Conservation (phyloP, 1,139 yeast species). For the Sugiyamaella pinicola region DNA sequence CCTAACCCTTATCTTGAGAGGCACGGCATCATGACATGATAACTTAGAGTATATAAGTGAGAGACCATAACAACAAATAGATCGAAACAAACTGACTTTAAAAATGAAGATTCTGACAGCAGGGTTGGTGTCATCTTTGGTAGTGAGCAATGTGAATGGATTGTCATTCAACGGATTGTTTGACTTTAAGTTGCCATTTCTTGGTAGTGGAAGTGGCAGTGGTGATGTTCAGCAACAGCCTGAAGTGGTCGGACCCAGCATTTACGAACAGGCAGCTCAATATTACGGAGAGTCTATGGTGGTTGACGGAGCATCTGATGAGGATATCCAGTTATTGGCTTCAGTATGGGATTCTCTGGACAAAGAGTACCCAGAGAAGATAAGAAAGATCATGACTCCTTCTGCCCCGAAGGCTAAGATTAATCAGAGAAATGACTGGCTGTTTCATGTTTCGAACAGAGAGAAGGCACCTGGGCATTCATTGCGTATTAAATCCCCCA, state of each 20-base stretch:
- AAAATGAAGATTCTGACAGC: neutral
- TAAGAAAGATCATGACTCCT: slow-evolving; percentile 17
- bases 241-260: slow-evolving; percentile 8
- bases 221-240: slow-evolving; percentile 13
- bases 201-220: slow-evolving; percentile 6
- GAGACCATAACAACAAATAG: neutral
- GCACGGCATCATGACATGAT: slow-evolving; percentile 13
- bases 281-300: slow-evolving; percentile 20
- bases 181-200: slow-evolving; percentile 13
- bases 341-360: slow-evolving; percentile 24
- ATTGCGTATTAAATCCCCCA: slow-evolving; percentile 44
- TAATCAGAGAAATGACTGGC: slow-evolving; percentile 23
- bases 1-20: slow-evolving; percentile 7
- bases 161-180: slow-evolving; percentile 9
- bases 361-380: slow-evolving; percentile 21
- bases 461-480: slow-evolving; percentile 31
- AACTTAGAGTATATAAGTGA: neutral
- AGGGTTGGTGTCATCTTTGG: slow-evolving; percentile 6
- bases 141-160: slow-evolving; percentile 7
- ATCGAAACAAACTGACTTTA: neutral
- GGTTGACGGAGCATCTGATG: slow-evolving; percentile 7
- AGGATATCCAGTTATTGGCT: slow-evolving; percentile 5
- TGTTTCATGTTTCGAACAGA: slow-evolving; percentile 21
- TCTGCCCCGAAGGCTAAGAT: slow-evolving; percentile 19
- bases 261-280: slow-evolving; percentile 23